Evolutionary conservation across 108 stramenopile species (phyloP).

Genomic region (Aurantiochytrium sp.): DNA sequence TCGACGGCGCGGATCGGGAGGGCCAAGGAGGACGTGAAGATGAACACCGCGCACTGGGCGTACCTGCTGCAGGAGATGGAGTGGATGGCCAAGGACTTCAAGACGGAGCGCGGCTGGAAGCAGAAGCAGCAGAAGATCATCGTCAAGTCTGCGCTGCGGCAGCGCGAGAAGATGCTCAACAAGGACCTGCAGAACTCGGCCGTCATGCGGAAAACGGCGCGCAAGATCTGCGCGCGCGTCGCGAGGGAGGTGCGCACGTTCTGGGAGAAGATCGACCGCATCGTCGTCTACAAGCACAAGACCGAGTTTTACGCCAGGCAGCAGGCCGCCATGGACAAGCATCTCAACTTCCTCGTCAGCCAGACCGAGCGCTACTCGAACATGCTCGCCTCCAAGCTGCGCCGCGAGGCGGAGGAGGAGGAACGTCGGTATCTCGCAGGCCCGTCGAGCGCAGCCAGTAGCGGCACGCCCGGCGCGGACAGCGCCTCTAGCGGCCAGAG

Average conservation of each 20-base stretch:
- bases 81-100: constrained; percentile 63
- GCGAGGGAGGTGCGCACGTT: constrained; percentile 50
- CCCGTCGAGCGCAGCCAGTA: too few species aligned
- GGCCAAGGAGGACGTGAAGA: not conserved
- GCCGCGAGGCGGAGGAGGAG: constrained; percentile 1
- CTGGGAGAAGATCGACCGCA: constrained; percentile 56
- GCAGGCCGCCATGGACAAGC: constrained; percentile 59
- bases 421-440: not conserved
- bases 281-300: constrained; percentile 60
- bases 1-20: not conserved
- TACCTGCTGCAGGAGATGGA: constrained; percentile 57
- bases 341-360: constrained; percentile 54
- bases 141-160: constrained; percentile 38
- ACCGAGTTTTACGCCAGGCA: constrained; percentile 45
- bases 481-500: not conserved
- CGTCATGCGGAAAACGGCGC: constrained; percentile 37
- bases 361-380: constrained; percentile 59
- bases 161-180: constrained; percentile 31
- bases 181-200: constrained; percentile 38
- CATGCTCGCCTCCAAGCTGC: constrained; percentile 34
- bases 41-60: constrained; percentile 51
- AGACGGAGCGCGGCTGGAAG: constrained; percentile 46
- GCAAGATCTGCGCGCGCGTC: constrained; percentile 40
- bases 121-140: constrained; percentile 42
- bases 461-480: too few species aligned